Evolutionary conservation across 441 rosid species (phyloP), one percentile per base, ranked within the genome.

Genomic region (Bruguiera hainesii): DNA sequence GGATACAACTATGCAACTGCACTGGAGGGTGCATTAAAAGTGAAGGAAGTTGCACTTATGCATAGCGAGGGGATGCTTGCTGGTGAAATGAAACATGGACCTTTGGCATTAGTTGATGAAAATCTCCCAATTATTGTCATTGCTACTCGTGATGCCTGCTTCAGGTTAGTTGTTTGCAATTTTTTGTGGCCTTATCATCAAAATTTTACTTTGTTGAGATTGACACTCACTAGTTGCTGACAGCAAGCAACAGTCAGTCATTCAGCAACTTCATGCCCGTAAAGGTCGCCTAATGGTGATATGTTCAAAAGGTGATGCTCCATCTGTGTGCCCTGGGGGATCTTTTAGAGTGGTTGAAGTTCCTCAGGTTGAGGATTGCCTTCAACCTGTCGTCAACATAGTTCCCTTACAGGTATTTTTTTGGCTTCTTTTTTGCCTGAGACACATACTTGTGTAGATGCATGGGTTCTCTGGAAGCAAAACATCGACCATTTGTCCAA

Each of bases 61-160:
- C 99, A 95, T 74, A 89, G 96, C 21, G 97, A 92, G 77, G 99
- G 97, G 46, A 85, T 90, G 65, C 94, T 92, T 62, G 97, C 97
- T n/a, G 90, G 99, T 72, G 99, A 92, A 78, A 92, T 95, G 99
- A 95, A 95, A 80, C 97, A 90, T 48, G 99, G 98, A 64, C 97
- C 98, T 73, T 75, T 95, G 75, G 98, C 99, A 30, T 73, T 92
- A 52, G 98, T 89, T 48, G 99, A 95, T 71, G 97, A 95, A 83
- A 87, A 79, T 82, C 96, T 92, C 3, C 91, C 98, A 0, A 90
- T 91, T 31, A 75, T 84, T n/a, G 97, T 92, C 46, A 86, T 95
- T 55, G 90, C 97, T 25, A 95, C 98, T 59, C 95, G 81, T 0
- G 99, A 95, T 68, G 73, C 91, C 65, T 91, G 94, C 87, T 88